Evolutionary conservation across 2,329 filamentous ascomycete species (phyloP), one percentile per base, ranked within the genome.

Genomic region (Fusarium pilosicola): DNA sequence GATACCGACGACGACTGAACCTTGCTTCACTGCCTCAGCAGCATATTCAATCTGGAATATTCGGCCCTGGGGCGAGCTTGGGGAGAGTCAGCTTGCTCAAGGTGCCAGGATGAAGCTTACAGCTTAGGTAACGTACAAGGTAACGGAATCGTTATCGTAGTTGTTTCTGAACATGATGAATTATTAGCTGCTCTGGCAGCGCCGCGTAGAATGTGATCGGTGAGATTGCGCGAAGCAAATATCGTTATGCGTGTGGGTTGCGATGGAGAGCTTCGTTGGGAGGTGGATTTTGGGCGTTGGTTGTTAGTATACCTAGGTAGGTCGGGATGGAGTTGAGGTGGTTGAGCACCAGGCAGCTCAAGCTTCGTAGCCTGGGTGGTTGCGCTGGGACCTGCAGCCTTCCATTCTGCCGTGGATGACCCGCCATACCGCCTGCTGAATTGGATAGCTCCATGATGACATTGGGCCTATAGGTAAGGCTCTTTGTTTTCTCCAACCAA

Each of bases 11-110:
- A 98, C 96, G 39, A 98, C 96, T 68, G 96, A 98, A 82, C 96
- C 96, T 85, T 98, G 96, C 90, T 98, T 99, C 78, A 99, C 96
- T 76, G 96, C 96, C 88, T 99, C 96, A 83, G 93, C 93, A 80
- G 96, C 96, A 90, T 99, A 99, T 85, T 99, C 96, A 80, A 99
- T 97, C 85, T 99, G 96, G 86, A 99, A 99, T 88, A 99, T 98
- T 83, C 96, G 94, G 83, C 96, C 96, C 88, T 99, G 96, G 74
- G 96, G 96, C 79, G 96, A 99, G 91, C 95, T 98, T 80, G 54
- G 64, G 18, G 71, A 66, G 68, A 66, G 80, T 80, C 69, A 80
- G 77, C 72, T 65, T 65, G 69, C 60, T 71, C 56, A 57, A 42
- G 51, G 49, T 67, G 51, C 62, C 62, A 77, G 71, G 60, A 66